A percentile compares a stretch with the other conserved stretches of the same genome.
Conservation (phyloP, 2,329 filamentous ascomycete genomes). For the Chaetomium strumarium region DNA sequence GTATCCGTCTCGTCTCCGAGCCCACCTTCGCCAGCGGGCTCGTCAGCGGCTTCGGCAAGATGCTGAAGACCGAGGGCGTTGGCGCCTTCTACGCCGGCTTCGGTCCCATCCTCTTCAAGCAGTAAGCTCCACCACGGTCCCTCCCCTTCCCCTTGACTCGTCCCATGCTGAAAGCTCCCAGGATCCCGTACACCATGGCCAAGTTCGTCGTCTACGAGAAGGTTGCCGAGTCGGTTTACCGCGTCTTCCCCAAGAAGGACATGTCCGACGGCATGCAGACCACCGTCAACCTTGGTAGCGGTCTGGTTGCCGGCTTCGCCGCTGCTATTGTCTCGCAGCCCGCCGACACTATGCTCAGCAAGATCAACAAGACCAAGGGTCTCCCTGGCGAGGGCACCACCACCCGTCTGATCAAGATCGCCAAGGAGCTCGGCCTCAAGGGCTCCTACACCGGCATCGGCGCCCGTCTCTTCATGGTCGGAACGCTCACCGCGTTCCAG, state of each 20-base stretch:
- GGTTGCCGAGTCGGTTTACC: slow-evolving; percentile 63
- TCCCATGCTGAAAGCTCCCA: slow-evolving; percentile 29
- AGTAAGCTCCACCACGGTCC: slow-evolving; percentile 43
- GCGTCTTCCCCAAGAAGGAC: slow-evolving; percentile 58
- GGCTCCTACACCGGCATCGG: slow-evolving; percentile 71
- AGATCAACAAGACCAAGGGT: slow-evolving; percentile 87
- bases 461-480: slow-evolving; percentile 51
- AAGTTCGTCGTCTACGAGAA: slow-evolving; percentile 88
- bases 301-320: slow-evolving; percentile 60
- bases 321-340: slow-evolving; percentile 76
- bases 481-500: slow-evolving; percentile 65
- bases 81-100: slow-evolving; percentile 79
- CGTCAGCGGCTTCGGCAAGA: slow-evolving; percentile 66
- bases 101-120: slow-evolving; percentile 72
- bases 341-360: slow-evolving; percentile 79
- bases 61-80: slow-evolving; percentile 65
- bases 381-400: slow-evolving; percentile 71
- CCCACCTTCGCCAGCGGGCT: slow-evolving; percentile 71
- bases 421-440: slow-evolving; percentile 66
- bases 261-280: slow-evolving; percentile 62
- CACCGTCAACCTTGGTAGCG: slow-evolving; percentile 51
- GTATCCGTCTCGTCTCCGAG: slow-evolving; percentile 77
- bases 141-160: neutral
- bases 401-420: slow-evolving; percentile 73
- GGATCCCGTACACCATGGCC: slow-evolving; percentile 81